Conservation (phyloP, 345 rosid genomes). For the Erysimum cheiranthoides region DNA sequence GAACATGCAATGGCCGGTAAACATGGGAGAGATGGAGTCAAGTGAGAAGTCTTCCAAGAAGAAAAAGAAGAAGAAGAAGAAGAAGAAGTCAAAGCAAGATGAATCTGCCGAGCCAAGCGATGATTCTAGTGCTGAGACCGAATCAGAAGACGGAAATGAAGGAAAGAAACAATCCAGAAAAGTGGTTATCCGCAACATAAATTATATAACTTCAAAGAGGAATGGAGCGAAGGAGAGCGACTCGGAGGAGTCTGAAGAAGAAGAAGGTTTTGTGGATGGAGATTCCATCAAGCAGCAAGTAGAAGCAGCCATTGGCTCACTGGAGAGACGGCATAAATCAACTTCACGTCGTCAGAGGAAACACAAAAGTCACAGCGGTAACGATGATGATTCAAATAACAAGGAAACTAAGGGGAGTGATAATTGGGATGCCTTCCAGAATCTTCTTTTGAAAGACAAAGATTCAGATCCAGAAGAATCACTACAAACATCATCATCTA, state of each 20-base stretch:
- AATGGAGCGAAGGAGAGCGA: constrained; percentile 62
- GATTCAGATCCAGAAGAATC: constrained; percentile 55
- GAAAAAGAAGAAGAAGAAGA: constrained; percentile 55
- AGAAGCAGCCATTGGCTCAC: constrained; percentile 83
- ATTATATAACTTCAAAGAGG: constrained; percentile 86
- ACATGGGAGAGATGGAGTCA: constrained; percentile 64
- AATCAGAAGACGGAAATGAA: constrained; percentile 50
- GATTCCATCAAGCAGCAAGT: constrained; percentile 79
- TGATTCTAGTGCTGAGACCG: constrained; percentile 40
- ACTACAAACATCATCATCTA: constrained; percentile 39
- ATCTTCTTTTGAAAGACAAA: constrained; percentile 71
- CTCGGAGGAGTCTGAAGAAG: constrained; percentile 68
- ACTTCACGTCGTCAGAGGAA: constrained; percentile 60
- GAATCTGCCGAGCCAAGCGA: constrained; percentile 56
- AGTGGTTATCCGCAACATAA: constrained; percentile 94
- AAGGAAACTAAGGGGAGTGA: constrained; percentile 58
- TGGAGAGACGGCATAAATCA: constrained; percentile 70
- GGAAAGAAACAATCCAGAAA: constrained; percentile 81
- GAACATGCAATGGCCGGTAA: constrained; percentile 79
- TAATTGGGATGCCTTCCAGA: constrained; percentile 89
- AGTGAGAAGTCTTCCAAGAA: constrained; percentile 67
- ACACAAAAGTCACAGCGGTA: constrained; percentile 45
- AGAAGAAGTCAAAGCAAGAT: constrained; percentile 56
- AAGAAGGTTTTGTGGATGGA: constrained; percentile 67
- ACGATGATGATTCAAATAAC: constrained; percentile 49